phyloP scores from a whole-genome alignment of 352 stramenopile genomes.

The Globisporangium cederbergense region DNA sequence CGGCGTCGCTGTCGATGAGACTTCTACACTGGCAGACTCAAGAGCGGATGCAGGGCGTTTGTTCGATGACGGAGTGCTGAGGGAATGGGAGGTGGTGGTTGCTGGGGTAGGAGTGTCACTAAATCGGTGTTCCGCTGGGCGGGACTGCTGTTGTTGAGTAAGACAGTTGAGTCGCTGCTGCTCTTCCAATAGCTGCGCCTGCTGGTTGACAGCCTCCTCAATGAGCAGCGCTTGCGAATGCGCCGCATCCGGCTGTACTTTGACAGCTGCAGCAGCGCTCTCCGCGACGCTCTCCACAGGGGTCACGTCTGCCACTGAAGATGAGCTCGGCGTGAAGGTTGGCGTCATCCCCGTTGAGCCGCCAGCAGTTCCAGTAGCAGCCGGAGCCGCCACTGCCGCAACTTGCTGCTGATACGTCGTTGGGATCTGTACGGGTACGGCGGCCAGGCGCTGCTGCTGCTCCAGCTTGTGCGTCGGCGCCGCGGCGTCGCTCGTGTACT shows the following conservation, averaged over 20 bases:
- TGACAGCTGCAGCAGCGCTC: neutral
- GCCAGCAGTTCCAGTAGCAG: neutral
- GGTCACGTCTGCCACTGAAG: neutral
- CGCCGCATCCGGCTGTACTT: neutral
- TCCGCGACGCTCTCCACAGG: neutral
- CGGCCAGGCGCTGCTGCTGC: slow-evolving; percentile 3
- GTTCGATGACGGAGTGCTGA: neutral
- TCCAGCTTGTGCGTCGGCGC: slow-evolving; percentile 8
- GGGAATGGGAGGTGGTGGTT: neutral
- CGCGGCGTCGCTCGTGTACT: slow-evolving; percentile 21
- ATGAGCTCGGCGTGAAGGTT: slow-evolving; percentile 1
- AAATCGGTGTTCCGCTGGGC: slow-evolving; percentile 2
- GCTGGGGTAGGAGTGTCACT: neutral
- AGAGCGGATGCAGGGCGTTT: slow-evolving; percentile 30
- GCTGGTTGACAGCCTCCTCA: neutral
- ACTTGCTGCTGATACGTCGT: neutral
- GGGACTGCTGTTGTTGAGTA: neutral
- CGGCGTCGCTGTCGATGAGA: neutral
- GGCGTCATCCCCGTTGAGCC: slow-evolving; percentile 1
- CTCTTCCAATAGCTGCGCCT: neutral
- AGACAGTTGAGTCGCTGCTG: neutral
- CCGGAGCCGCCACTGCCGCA: neutral
- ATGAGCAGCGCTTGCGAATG: neutral
- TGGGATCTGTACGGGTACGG: slow-evolving; percentile 9
- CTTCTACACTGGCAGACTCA: slow-evolving; percentile 14